These are phyloP conservation scores for Tylopilus balloui DNA, from an alignment of 768 basidiomycete species.

Conservation along the genomic window DNA sequence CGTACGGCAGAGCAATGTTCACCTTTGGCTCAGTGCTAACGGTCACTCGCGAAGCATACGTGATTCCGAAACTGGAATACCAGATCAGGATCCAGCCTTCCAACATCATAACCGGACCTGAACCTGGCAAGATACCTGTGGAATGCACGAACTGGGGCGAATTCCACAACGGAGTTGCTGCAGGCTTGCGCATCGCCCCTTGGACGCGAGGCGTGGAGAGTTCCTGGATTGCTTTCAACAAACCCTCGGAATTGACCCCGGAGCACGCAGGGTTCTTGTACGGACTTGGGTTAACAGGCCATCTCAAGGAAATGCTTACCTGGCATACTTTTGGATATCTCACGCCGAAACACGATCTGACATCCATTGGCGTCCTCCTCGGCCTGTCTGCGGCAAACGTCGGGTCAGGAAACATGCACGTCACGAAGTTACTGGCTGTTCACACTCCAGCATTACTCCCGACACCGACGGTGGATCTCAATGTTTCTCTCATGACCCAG, in stretches of 20 bases:
- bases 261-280: conserved; percentile 96
- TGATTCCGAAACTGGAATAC: conserved; percentile 76
- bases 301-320: conserved; percentile 82
- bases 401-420: conserved; percentile 78
- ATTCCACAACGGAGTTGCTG: conserved; percentile 96
- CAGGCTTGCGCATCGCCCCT: conserved; percentile 79
- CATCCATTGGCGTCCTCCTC: conserved; percentile 87
- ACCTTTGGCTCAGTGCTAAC: conserved; percentile 79
- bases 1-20: conserved; percentile 88
- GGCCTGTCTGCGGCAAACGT: conserved; percentile 91
- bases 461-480: conserved; percentile 79
- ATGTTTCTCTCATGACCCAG: conserved; percentile 86
- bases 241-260: conserved; percentile 82
- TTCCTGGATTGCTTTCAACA: conserved; percentile 96
- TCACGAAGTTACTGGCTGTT: conserved; percentile 87
- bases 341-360: conserved; percentile 93
- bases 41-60: conserved; percentile 73
- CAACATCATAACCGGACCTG: conserved; percentile 59
- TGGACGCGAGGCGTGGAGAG: conserved; percentile 76
- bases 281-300: conserved; percentile 88
- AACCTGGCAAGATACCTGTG: conserved; percentile 62
- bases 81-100: conserved; percentile 69
- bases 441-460: conserved; percentile 93
- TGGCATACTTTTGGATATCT: conserved; percentile 96
- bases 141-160: conserved; percentile 91